Percentiles rank a stretch among this genome's conserved stretches.
phyloP scores from a whole-genome alignment of 2,329 filamentous ascomycete genomes.

The Fusarium sp. region DNA sequence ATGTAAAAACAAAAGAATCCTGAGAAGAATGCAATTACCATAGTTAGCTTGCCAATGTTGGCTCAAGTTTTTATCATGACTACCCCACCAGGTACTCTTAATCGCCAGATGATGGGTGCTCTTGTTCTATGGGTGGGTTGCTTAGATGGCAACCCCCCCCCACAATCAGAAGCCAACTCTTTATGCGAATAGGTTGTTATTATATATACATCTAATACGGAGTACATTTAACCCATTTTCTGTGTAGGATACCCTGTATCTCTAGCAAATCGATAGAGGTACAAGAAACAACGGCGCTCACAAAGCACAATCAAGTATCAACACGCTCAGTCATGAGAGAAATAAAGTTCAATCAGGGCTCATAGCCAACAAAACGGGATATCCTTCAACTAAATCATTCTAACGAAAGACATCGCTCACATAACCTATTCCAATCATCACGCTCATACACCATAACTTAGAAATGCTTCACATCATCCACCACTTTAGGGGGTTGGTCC shows the following conservation, averaged over 20 bases:
- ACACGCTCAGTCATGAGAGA: background rate
- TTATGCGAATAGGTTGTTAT: background rate
- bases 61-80: background rate
- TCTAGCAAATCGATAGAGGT: background rate
- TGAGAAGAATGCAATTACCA: background rate
- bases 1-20: background rate
- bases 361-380: background rate
- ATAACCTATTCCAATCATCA: background rate
- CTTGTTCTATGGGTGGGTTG: background rate
- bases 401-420: background rate
- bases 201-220: background rate
- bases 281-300: background rate
- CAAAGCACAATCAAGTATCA: background rate
- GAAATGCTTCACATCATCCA: slow-evolving; percentile 24
- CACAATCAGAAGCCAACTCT: background rate
- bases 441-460: background rate
- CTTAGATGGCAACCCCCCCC: background rate
- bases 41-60: background rate
- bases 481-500: slow-evolving; percentile 10
- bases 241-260: background rate
- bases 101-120: too few relatives aligned
- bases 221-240: background rate
- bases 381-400: background rate
- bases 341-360: background rate
- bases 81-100: too few relatives aligned